phyloP scores from a whole-genome alignment of 306 rosid species.

The Lotus japonicus region DNA sequence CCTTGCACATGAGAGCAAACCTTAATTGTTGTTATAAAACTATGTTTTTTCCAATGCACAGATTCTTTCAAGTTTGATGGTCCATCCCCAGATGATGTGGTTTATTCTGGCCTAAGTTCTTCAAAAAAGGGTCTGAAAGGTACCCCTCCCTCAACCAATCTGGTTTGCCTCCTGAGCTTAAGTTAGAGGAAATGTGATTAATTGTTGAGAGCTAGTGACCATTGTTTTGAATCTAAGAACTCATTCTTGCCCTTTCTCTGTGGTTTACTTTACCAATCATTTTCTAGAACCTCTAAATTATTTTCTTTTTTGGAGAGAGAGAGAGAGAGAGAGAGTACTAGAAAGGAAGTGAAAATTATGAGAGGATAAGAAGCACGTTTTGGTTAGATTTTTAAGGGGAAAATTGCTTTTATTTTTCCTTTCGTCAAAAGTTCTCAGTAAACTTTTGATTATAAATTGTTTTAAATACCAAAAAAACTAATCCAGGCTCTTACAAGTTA shows the following conservation, averaged over 20 bases:
- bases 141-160: constrained; percentile 28
- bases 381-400: neutral
- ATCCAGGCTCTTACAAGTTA: neutral
- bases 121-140: constrained; percentile 76
- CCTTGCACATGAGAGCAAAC: constrained; percentile 26
- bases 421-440: neutral
- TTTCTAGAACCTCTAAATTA: neutral
- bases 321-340: no score
- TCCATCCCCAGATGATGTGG: constrained; percentile 95
- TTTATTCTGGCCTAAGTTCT: constrained; percentile 56
- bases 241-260: no score
- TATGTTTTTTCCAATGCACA: constrained; percentile 30
- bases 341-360: no score
- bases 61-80: constrained; percentile 82
- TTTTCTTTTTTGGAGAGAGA: neutral
- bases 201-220: neutral
- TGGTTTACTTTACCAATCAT: neutral
- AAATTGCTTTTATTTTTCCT: neutral
- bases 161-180: constrained; percentile 9
- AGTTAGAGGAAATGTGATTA: neutral
- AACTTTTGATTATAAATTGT: neutral
- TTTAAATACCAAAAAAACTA: neutral
- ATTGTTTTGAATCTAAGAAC: no score
- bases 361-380: neutral
- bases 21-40: constrained; percentile 19